phyloP scores from a whole-genome alignment of 345 rosid species.

The Kernera saxatilis region DNA sequence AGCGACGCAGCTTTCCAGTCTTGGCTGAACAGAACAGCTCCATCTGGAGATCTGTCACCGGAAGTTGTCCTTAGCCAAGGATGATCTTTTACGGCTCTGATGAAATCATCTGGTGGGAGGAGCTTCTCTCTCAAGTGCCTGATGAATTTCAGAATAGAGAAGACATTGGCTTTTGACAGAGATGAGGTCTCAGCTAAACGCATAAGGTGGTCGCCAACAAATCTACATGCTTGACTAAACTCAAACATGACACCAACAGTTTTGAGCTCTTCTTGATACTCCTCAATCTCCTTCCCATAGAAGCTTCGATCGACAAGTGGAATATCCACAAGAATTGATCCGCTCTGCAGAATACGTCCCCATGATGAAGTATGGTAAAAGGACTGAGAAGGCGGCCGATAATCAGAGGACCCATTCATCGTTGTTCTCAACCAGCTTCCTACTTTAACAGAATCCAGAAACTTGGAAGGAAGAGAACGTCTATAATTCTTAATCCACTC shows the following conservation, averaged over 20 bases:
- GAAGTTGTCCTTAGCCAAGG: constrained; percentile 47
- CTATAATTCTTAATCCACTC: constrained; percentile 39
- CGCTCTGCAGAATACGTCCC: constrained; percentile 57
- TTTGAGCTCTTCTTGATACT: constrained; percentile 43
- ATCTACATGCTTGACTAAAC: constrained; percentile 48
- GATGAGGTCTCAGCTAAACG: constrained; percentile 35
- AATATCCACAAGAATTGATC: constrained; percentile 50
- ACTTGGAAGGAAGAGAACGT: constrained; percentile 31
- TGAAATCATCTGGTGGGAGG: constrained; percentile 42
- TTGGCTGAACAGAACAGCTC: constrained; percentile 44
- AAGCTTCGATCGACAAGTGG: constrained; percentile 55
- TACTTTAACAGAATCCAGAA: constrained; percentile 42
- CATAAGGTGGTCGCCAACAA: constrained; percentile 54
- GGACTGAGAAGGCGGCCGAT: constrained; percentile 54
- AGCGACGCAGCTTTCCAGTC: constrained; percentile 48
- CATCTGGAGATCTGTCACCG: constrained; percentile 47
- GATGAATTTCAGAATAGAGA: constrained; percentile 53
- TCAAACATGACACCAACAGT: constrained; percentile 58
- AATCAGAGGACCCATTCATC: constrained; percentile 38
- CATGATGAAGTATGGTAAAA: constrained; percentile 47
- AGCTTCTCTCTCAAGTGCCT: constrained; percentile 35
- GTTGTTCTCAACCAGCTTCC: constrained; percentile 63
- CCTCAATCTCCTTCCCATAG: constrained; percentile 41
- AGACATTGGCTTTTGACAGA: constrained; percentile 34
- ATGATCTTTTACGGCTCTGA: constrained; percentile 30